Percentiles rank a stretch among this genome's conserved stretches.
Evolutionary conservation across 208 protist genomes (phyloP).

Genomic region (Vickermania spadyakhi): DNA sequence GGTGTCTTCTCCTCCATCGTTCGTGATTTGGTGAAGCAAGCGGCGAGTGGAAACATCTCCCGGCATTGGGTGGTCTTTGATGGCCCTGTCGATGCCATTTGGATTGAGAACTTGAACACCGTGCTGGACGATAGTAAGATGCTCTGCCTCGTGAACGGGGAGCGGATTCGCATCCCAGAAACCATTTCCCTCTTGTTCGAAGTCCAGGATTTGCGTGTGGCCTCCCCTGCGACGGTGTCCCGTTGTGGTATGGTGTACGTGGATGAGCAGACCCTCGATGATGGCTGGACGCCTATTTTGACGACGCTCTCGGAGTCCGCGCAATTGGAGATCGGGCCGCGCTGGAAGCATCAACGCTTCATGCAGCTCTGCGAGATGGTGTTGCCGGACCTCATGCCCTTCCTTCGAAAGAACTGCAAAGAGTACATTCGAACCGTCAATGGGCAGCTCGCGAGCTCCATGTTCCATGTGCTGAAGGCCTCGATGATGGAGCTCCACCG

Average conservation of each 20-base stretch:
- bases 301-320: slow-evolving; percentile 39
- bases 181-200: slow-evolving; percentile 95
- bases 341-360: slow-evolving; percentile 65
- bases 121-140: slow-evolving; percentile 98
- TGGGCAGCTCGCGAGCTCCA: slow-evolving; percentile 71
- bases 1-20: slow-evolving; percentile 90
- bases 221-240: slow-evolving; percentile 97
- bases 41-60: slow-evolving; percentile 8
- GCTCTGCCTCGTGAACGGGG: slow-evolving; percentile 94
- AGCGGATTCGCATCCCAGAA: slow-evolving; percentile 92
- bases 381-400: slow-evolving; percentile 53
- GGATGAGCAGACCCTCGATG: slow-evolving; percentile 80
- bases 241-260: slow-evolving; percentile 98
- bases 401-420: slow-evolving; percentile 71
- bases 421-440: slow-evolving; percentile 86
- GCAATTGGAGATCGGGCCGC: slow-evolving; percentile 22
- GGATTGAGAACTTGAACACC: slow-evolving; percentile 99
- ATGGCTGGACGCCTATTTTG: slow-evolving; percentile 69
- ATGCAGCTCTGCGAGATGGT: slow-evolving; percentile 57
- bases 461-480: slow-evolving; percentile 81
- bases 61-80: slow-evolving; percentile 96
- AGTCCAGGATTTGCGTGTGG: slow-evolving; percentile 95
- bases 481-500: slow-evolving; percentile 12
- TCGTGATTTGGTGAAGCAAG: slow-evolving; percentile 67
- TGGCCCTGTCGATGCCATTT: slow-evolving; percentile 97